Percentiles rank a stretch among this genome's conserved stretches.
These are phyloP conservation scores for Colletotrichum salicis DNA, from an alignment of 2,329 filamentous ascomycete genomes.

Conservation along the genomic window DNA sequence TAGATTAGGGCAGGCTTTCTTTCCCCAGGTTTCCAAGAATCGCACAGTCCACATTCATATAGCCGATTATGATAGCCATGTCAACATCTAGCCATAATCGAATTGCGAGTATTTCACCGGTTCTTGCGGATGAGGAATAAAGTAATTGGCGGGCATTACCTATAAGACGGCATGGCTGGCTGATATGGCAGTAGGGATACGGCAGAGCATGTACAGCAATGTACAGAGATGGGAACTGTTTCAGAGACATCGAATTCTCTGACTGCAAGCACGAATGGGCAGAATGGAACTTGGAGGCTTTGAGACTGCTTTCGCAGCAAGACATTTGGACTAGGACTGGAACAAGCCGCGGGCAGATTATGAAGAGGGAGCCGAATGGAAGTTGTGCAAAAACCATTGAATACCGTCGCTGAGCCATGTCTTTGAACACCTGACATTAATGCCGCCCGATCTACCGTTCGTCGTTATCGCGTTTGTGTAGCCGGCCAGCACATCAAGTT, in stretches of 20 bases:
- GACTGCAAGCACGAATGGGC: not conserved
- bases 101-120: conserved; percentile 1
- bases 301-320: not conserved
- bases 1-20: conserved; percentile 12
- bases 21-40: conserved; percentile 17
- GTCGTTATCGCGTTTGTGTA: conserved; percentile 35
- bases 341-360: not conserved
- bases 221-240: too few relatives aligned
- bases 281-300: not conserved
- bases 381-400: conserved; percentile 33
- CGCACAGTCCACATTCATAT: not conserved
- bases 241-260: too few relatives aligned
- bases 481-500: conserved; percentile 36
- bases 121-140: too few relatives aligned
- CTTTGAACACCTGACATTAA: conserved; percentile 36
- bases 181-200: too few relatives aligned
- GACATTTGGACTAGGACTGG: conserved; percentile 1
- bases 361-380: conserved; percentile 2
- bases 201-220: too few relatives aligned
- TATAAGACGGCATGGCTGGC: too few relatives aligned
- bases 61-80: not conserved
- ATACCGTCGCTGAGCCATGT: conserved; percentile 36
- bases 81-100: not conserved
- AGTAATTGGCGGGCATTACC: too few relatives aligned
- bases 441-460: conserved; percentile 36